phyloP scores from a whole-genome alignment of 2,329 filamentous ascomycete genomes.

The Xylariaceae sp. region DNA sequence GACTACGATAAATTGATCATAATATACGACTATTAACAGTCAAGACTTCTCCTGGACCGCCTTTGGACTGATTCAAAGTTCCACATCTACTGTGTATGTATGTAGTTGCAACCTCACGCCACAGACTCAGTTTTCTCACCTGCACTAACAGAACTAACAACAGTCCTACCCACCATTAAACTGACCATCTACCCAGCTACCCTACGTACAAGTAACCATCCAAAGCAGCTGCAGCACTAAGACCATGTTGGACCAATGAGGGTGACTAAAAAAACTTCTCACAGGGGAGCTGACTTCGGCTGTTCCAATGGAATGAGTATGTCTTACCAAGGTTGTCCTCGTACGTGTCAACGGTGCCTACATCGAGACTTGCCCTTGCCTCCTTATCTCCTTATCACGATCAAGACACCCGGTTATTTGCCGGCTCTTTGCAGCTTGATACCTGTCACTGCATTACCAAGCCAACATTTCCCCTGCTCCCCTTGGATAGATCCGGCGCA shows the following conservation, averaged over 20 bases:
- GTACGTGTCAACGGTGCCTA: slow-evolving; percentile 8
- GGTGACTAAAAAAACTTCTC: slow-evolving; percentile 5
- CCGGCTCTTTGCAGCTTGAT: not conserved
- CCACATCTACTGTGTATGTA: not conserved
- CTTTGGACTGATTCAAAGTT: not conserved
- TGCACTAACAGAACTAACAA: not conserved
- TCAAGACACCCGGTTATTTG: not conserved
- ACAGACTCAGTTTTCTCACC: not conserved
- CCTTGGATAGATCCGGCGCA: not conserved
- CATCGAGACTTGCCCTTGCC: slow-evolving; percentile 9
- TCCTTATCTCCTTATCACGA: slow-evolving; percentile 7
- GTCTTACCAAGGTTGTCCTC: slow-evolving; percentile 18
- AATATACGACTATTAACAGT: too few species aligned
- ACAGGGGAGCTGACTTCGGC: slow-evolving; percentile 1
- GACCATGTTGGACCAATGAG: slow-evolving; percentile 15
- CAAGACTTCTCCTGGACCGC: not conserved
- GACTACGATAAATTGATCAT: too few species aligned
- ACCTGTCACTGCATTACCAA: too few species aligned
- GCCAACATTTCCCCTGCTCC: not conserved
- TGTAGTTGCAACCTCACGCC: not conserved
- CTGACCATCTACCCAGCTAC: not conserved
- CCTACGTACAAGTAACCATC: too few species aligned
- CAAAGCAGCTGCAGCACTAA: slow-evolving; percentile 9
- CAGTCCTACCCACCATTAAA: not conserved
- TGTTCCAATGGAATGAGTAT: slow-evolving; percentile 12